A percentile compares a stretch with the other conserved stretches of the same genome.
Evolutionary conservation across 2,329 filamentous ascomycete species (phyloP).

Genomic region (Colletotrichum chlorophyti): DNA sequence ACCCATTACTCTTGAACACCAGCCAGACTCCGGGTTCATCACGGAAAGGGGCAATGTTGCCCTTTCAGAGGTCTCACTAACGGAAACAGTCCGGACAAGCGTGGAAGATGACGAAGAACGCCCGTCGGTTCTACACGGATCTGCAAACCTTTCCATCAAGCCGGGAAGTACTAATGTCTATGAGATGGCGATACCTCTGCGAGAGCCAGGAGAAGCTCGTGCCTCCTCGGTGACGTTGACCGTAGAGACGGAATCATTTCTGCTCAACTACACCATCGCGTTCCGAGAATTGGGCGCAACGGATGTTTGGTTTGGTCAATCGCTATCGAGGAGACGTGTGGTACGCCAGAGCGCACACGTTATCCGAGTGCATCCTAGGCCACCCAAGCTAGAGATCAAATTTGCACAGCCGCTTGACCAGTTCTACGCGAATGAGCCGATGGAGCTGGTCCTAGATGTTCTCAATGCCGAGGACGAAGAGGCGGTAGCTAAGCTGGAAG

Average conservation of each 20-base stretch:
- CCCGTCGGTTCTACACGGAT: constrained; percentile 36
- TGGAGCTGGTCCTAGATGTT: constrained; percentile 73
- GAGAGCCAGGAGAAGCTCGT: constrained; percentile 81
- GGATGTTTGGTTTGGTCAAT: constrained; percentile 58
- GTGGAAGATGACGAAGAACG: constrained; percentile 33
- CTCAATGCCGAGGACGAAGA: constrained; percentile 85
- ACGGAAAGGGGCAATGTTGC: constrained; percentile 32
- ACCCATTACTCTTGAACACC: constrained; percentile 58
- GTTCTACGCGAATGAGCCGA: constrained; percentile 85
- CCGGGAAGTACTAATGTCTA: constrained; percentile 75
- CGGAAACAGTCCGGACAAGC: background rate
- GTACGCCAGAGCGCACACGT: constrained; percentile 57
- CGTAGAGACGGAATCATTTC: constrained; percentile 70
- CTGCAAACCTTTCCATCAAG: constrained; percentile 65
- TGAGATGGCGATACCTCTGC: constrained; percentile 74
- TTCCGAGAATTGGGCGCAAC: constrained; percentile 50
- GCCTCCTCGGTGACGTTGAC: constrained; percentile 69
- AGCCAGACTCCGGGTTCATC: constrained; percentile 25
- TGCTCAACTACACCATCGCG: constrained; percentile 69
- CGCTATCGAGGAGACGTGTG: constrained; percentile 51
- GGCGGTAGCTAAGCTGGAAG: constrained; percentile 74
- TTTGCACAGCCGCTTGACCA: constrained; percentile 68
- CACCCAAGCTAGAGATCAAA: constrained; percentile 85
- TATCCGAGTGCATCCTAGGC: constrained; percentile 82
- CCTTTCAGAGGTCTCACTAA: constrained; percentile 37